Conservation (phyloP, 2,329 filamentous ascomycete species). For the Xylaria sp. region DNA sequence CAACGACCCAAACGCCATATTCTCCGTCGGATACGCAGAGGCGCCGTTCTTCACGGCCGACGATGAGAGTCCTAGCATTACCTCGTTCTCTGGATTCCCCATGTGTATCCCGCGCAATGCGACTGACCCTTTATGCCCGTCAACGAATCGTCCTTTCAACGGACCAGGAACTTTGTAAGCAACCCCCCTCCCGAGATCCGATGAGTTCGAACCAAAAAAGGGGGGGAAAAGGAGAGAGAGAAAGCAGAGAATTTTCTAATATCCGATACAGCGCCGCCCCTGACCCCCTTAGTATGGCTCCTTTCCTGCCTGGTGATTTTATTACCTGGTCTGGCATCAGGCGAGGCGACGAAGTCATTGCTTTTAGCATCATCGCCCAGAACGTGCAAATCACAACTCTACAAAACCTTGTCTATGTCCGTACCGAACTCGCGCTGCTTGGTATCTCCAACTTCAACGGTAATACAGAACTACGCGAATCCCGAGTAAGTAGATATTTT, state of each 20-base stretch:
- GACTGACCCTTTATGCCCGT: slow-evolving; percentile 52
- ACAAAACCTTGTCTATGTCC: slow-evolving; percentile 50
- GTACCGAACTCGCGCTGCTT: slow-evolving; percentile 52
- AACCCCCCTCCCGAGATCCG: neutral
- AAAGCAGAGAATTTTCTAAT: neutral
- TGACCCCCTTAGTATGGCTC: slow-evolving; percentile 53
- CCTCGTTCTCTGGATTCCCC: slow-evolving; percentile 62
- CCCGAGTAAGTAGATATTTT: slow-evolving; percentile 46
- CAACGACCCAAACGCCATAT: slow-evolving; percentile 60
- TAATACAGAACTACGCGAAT: slow-evolving; percentile 52
- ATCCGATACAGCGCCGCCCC: slow-evolving; percentile 47
- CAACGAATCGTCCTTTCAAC: slow-evolving; percentile 50
- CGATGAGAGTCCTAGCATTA: slow-evolving; percentile 60
- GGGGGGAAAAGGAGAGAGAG: too few species aligned
- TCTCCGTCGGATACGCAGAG: slow-evolving; percentile 53
- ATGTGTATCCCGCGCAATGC: slow-evolving; percentile 62
- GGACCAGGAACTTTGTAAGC: slow-evolving; percentile 51
- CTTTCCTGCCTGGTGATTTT: slow-evolving; percentile 53
- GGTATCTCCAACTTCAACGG: slow-evolving; percentile 52
- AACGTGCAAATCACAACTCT: slow-evolving; percentile 53
- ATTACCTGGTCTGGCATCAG: slow-evolving; percentile 52
- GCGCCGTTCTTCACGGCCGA: slow-evolving; percentile 60
- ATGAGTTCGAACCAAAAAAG: neutral
- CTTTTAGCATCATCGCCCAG: slow-evolving; percentile 52
- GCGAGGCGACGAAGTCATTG: slow-evolving; percentile 49